Evolutionary conservation across 129 eudicot genomes (phyloP).

Genomic region (Cynara cardunculus): DNA sequence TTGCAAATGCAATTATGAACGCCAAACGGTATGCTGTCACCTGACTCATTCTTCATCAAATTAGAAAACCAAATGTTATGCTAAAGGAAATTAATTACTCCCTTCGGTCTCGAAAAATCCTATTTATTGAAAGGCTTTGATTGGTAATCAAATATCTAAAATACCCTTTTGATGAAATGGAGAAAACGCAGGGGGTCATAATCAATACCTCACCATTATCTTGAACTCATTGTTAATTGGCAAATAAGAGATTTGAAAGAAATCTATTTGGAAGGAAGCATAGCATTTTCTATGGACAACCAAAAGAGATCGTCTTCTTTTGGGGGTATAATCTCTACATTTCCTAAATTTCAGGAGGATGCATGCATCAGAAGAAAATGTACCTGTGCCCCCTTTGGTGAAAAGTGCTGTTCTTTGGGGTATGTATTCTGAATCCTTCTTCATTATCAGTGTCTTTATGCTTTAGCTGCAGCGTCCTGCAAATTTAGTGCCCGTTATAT

Average conservation of each 20-base stretch:
- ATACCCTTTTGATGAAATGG: neutral
- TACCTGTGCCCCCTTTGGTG: slow-evolving; percentile 84
- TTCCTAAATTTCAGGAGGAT: slow-evolving; percentile 51
- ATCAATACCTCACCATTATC: neutral
- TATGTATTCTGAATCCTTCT: slow-evolving; percentile 24
- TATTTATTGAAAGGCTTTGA: neutral
- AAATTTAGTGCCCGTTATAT: neutral
- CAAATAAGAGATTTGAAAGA: neutral
- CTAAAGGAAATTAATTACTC: slow-evolving; percentile 3
- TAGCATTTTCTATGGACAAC: neutral
- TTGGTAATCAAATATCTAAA: slow-evolving; percentile 6
- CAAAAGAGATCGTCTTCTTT: neutral
- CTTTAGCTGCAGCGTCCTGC: neutral
- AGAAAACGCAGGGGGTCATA: neutral
- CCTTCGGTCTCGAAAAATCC: neutral
- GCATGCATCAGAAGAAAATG: slow-evolving; percentile 70
- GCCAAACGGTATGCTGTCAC: slow-evolving; percentile 64
- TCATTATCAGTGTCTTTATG: neutral
- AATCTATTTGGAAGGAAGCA: neutral
- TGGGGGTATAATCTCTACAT: neutral
- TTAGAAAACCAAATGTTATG: neutral
- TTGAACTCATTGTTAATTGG: neutral
- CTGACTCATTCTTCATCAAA: neutral
- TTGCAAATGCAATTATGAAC: slow-evolving; percentile 91
- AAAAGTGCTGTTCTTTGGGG: slow-evolving; percentile 98